Base-by-base conservation (phyloP, 768 basidiomycete genomes). In the Lactarius hengduanensis region DNA sequence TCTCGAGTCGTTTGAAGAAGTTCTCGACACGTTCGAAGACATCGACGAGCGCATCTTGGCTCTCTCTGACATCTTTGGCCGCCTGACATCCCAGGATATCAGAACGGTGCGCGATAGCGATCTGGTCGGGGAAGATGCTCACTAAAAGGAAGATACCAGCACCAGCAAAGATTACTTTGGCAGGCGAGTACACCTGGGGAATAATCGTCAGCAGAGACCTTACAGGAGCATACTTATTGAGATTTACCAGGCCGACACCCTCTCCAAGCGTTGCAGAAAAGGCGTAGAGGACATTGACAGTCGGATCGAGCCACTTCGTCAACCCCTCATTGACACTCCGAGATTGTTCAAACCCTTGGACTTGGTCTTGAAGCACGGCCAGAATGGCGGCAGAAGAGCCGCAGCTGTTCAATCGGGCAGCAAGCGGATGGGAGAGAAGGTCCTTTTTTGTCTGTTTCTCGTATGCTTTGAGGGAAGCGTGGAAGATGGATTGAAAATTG, bases 1-100 rank as follows among this genome's bases (percentile, higher is more conserved):
- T 50, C 47, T 50, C 47, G n/a, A 50, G 47, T 50, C 47, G 47
- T 22, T 50, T 50, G 11, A 50, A 50, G 47, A 50, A 50, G 47
- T 50, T 50, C 11, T 50, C 47, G 1, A 50, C 11, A 22, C 47
- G 47, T 22, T 50, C 47, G 11, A 50, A 50, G 22, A 50, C 1
- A 22, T 50, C 47, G 11, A 22, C 11, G 10, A 50, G 47, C 11
- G 47, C 22, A 2, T 50, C 47, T n/a, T 22, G 47, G 47, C 47
- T 13, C 11, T 50, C 47, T 13, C 1, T 45, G 0, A n/a, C 43
- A 45, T 4, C 43, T 0, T 45, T 45, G 8, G 43, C 43, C 43
- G 43, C 43, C 43, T 45, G 43, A 9, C 3, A 9, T 0, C 20
- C 8, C 0, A n/a, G 9, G 3, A 45, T 45, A 45, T 45, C 47